Evolutionary conservation across 2,329 filamentous ascomycete species (phyloP), one percentile per base, ranked within the genome.

Genomic region (Didymosphaeria variabile): DNA sequence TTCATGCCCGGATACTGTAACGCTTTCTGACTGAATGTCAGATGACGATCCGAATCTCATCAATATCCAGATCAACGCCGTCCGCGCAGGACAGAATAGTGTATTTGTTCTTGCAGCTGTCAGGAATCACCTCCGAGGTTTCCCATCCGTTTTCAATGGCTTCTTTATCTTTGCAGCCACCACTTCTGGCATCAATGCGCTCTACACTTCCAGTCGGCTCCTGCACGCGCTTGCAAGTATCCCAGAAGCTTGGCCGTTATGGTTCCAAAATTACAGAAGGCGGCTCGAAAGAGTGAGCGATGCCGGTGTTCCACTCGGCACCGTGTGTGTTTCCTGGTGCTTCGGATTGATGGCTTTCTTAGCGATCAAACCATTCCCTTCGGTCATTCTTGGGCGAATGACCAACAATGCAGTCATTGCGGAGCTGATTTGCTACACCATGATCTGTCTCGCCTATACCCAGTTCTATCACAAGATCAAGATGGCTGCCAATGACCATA

Each of bases 141-240:
- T 75, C 64, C 80, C 81, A 1, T 76, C 77, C 47, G 76, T 83
- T 57, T 77, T 82, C 67, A 82, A 82, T 54, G 80, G 76, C 2
- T 79, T 83, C 60, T 81, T 79, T 67, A 74, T 83, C 38, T 81
- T 83, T 64, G 80, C 80, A 0, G 79, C 80, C 1, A 77, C 77
- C 31, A 79, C 79, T 1, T 77, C 77, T 10, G 80, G 77, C 0
- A 77, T 81, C 57, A 82, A 81, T 60, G 74, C 76, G 9, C 71
- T 82, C 32, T 83, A 82, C 66, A 75, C 79, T 42, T 77, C 79
- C 23, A 80, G 78, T 13, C 72, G 81, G 55, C 69, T 81, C 9
- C 68, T 83, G 19, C 80, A 83, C 69, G 80, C 80, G 0, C 71
- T 83, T 54, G 80, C 81, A 21, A 73, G 60, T 62, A 79, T 78